Base-by-base conservation (phyloP, 139 green algal genomes). In the Edaphochlamys debaryana region DNA sequence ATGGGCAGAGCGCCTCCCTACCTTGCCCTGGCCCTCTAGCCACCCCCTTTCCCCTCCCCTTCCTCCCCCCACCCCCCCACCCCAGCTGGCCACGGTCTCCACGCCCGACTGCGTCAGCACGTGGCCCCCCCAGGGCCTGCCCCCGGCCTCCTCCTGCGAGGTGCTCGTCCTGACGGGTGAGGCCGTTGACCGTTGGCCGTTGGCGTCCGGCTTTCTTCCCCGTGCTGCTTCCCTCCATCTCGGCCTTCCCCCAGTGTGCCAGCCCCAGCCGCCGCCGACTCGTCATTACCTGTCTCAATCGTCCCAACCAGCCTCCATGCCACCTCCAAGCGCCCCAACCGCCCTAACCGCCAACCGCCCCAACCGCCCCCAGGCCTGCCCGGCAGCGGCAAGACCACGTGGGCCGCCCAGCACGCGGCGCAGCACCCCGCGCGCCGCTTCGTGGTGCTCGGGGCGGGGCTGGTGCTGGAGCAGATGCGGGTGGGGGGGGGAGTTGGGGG, bases 311-410 rank as follows among this genome's bases (percentile, higher is more conserved):
- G n/a, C n/a, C n/a, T n/a, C n/a, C n/a, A n/a, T n/a, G n/a, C n/a
- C n/a, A n/a, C n/a, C n/a, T n/a, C n/a, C n/a, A n/a, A n/a, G n/a
- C n/a, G n/a, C n/a, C n/a, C n/a, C n/a, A n/a, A n/a, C n/a, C n/a
- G n/a, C n/a, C n/a, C n/a, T n/a, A n/a, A n/a, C n/a, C n/a, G n/a
- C n/a, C n/a, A n/a, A n/a, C n/a, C n/a, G n/a, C n/a, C n/a, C n/a
- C n/a, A n/a, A n/a, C n/a, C n/a, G n/a, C 38, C n/a, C 7, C 5
- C 79, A 67, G 69, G 79, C 68, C 54, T 88, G 38, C 58, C 86
- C 84, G 90, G 90, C 40, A 79, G 66, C 40, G 90, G 90, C 64
- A 93, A 93, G 81, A 87, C 67, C 34, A 90, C 84, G 15, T 93
- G 90, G 90, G 90, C 90, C 3, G 37, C 5, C 27, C 60, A 84